phyloP scores from a whole-genome alignment of 2,329 filamentous ascomycete genomes.

The Dactylellina leptospora region DNA sequence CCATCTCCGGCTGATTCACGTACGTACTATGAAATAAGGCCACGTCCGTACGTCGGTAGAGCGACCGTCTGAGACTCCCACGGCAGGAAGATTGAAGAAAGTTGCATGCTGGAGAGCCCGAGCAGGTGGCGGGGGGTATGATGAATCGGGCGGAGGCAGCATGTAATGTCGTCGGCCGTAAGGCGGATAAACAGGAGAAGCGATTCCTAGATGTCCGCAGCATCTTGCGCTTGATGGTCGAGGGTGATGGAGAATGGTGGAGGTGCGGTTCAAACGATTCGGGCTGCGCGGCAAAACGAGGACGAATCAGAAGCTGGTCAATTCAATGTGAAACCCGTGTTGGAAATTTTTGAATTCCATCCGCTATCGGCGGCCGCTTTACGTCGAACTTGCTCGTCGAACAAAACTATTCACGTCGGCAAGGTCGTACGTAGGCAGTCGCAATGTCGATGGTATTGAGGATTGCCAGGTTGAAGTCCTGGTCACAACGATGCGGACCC shows the following conservation, averaged over 20 bases:
- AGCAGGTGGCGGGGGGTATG: too few relatives aligned
- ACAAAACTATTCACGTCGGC: neutral
- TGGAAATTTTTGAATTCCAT: slow-evolving; percentile 5
- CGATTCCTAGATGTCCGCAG: too few relatives aligned
- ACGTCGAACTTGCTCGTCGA: slow-evolving; percentile 23
- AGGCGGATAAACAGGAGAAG: too few relatives aligned
- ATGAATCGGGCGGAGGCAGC: too few relatives aligned
- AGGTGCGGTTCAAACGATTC: too few relatives aligned
- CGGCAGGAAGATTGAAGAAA: neutral
- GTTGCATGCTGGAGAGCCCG: neutral
- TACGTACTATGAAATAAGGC: slow-evolving; percentile 50
- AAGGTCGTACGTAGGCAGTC: neutral
- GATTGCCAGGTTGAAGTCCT: slow-evolving; percentile 6
- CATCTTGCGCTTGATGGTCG: too few relatives aligned
- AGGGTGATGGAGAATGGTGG: too few relatives aligned
- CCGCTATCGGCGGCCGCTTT: neutral
- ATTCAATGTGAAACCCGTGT: neutral
- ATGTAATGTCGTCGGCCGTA: too few relatives aligned
- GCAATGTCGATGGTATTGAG: slow-evolving; percentile 18
- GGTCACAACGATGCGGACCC: neutral
- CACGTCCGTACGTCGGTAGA: neutral
- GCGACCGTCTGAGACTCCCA: too few relatives aligned
- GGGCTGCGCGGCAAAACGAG: neutral
- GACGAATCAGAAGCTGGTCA: too few relatives aligned
- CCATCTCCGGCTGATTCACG: slow-evolving; percentile 16